These are phyloP conservation scores for Chlorella ohadii DNA, from an alignment of 139 green algal genomes.

Conservation along the genomic window DNA sequence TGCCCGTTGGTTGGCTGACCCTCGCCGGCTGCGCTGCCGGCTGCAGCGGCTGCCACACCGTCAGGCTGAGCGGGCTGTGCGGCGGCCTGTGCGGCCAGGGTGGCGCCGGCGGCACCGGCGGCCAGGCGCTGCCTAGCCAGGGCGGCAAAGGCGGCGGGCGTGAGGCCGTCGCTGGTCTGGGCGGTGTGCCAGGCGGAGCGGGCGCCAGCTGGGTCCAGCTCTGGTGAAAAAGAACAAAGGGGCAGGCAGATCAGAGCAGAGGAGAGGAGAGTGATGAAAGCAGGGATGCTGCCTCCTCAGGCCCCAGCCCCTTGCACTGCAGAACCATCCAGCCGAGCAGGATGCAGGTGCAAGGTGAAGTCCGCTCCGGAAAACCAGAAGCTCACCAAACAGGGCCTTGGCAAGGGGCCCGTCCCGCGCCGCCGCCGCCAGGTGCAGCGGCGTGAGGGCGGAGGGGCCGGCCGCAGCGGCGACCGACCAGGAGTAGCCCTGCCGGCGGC, in stretches of 20 bases:
- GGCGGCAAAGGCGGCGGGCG: constrained; percentile 6
- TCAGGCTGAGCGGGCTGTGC: neutral
- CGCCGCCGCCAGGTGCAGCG: constrained; percentile 23
- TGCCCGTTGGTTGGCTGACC: neutral
- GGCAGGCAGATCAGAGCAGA: neutral
- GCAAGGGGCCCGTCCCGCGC: neutral
- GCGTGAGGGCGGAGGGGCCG: constrained; percentile 2
- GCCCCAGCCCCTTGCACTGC: too few relatives aligned
- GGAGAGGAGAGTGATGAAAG: too few relatives aligned
- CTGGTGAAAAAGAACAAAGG: neutral
- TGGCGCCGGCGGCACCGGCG: neutral
- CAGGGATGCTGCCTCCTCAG: too few relatives aligned
- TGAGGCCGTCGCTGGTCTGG: constrained; percentile 7
- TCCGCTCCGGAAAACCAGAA: too few relatives aligned
- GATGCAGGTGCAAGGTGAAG: too few relatives aligned
- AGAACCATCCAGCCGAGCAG: too few relatives aligned
- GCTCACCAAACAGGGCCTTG: neutral
- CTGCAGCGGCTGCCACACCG: neutral
- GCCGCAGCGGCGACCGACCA: neutral
- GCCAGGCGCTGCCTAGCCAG: neutral
- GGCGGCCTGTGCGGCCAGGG: neutral
- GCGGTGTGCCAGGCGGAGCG: neutral
- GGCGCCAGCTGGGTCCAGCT: constrained; percentile 1
- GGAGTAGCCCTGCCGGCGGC: neutral
- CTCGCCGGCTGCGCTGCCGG: neutral